Conservation (phyloP, 345 rosid genomes). For the Physaria fendleri region DNA sequence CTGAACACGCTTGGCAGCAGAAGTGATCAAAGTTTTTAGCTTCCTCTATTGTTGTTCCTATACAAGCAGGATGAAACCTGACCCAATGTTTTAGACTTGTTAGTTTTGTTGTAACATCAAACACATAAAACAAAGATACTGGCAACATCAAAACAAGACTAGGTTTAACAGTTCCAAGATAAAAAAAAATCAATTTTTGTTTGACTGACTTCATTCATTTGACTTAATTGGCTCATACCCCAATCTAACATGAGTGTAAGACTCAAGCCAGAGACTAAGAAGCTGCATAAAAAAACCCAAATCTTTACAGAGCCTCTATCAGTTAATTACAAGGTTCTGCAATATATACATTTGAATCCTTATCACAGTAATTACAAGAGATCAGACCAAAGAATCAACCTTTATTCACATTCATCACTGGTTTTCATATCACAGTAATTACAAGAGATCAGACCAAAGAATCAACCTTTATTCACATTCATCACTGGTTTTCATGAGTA, state of each 20-base stretch:
- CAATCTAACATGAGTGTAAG: slow-evolving; percentile 1
- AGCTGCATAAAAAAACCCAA: not conserved
- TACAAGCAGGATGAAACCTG: slow-evolving; percentile 99
- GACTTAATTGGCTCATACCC: not conserved
- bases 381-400: not conserved
- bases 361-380: not conserved
- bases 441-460: not conserved
- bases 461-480: not conserved
- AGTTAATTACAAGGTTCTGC: not conserved
- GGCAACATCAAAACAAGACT: not conserved
- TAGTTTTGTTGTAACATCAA: slow-evolving; percentile 21
- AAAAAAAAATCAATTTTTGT: slow-evolving; percentile 3
- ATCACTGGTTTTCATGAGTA: not conserved
- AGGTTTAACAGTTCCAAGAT: not conserved
- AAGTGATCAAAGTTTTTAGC: slow-evolving; percentile 76
- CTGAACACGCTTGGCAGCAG: too few relatives aligned
- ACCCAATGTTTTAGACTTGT: slow-evolving; percentile 52
- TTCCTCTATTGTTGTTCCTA: slow-evolving; percentile 76
- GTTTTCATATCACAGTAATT: not conserved
- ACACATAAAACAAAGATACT: not conserved
- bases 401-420: not conserved
- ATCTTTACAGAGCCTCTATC: not conserved
- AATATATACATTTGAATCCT: not conserved
- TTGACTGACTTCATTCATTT: not conserved
- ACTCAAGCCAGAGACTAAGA: not conserved